Percentiles rank a stretch among this genome's conserved stretches.
phyloP scores from a whole-genome alignment of 2,329 filamentous ascomycete genomes.

The Apiospora rasikravindrae region DNA sequence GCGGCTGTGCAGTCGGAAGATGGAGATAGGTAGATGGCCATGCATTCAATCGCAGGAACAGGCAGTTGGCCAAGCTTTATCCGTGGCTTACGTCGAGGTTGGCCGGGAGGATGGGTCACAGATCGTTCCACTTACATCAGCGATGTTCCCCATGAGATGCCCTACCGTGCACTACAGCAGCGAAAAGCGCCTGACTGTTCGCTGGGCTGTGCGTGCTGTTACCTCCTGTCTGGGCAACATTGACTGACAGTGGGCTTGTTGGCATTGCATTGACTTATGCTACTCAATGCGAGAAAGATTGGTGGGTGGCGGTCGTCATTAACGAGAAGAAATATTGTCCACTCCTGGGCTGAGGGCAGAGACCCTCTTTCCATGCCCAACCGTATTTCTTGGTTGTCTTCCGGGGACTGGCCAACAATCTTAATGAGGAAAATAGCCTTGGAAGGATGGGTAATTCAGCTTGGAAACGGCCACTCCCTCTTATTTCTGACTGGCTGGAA shows the following conservation, averaged over 20 bases:
- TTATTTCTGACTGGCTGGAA: neutral
- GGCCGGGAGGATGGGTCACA: neutral
- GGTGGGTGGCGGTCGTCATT: neutral
- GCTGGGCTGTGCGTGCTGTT: neutral
- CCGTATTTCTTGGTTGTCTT: neutral
- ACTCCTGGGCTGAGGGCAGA: neutral
- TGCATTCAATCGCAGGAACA: neutral
- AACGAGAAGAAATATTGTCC: neutral
- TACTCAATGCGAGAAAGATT: neutral
- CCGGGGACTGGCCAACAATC: constrained; percentile 4
- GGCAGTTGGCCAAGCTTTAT: neutral
- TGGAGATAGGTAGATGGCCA: neutral
- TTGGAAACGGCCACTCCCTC: neutral
- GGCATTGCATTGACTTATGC: constrained; percentile 15
- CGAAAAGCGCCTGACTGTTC: neutral
- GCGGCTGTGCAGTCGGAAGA: neutral
- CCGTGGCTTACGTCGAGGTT: neutral
- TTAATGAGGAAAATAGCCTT: neutral
- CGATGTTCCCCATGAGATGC: neutral
- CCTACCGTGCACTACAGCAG: neutral
- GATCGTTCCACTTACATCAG: constrained; percentile 1
- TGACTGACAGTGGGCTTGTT: neutral
- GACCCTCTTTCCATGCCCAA: constrained; percentile 14
- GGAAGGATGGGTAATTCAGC: neutral
- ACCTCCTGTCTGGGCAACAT: neutral